Conservation (phyloP, 208 protist genomes). For the Tetramitus jugosus region DNA sequence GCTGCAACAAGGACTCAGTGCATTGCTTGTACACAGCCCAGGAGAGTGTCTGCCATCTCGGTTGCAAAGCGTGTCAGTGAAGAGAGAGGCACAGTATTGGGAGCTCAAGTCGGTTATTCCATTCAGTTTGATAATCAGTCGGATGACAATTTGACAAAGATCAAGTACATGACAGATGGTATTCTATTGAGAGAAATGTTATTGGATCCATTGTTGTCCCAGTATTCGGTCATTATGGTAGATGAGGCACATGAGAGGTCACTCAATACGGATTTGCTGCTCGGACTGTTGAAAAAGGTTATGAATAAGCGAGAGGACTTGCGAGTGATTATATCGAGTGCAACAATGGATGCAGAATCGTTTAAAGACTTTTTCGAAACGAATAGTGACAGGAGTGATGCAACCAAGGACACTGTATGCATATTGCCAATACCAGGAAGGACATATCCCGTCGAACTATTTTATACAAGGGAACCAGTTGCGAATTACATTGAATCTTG, state of each 20-base stretch:
- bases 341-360: conserved; percentile 42
- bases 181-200: conserved; percentile 65
- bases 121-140: conserved; percentile 39
- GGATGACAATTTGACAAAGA: conserved; percentile 35
- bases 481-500: conserved; percentile 78
- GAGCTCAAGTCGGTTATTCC: conserved; percentile 38
- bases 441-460: conserved; percentile 65
- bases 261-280: conserved; percentile 39
- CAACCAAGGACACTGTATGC: background rate
- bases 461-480: conserved; percentile 73
- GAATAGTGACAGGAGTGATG: background rate
- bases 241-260: conserved; percentile 50
- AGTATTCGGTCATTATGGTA: conserved; percentile 50
- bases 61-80: conserved; percentile 58
- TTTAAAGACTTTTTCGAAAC: background rate
- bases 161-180: conserved; percentile 74
- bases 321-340: conserved; percentile 79
- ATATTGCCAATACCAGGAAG: conserved; percentile 52
- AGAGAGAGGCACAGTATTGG: conserved; percentile 44
- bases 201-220: conserved; percentile 49
- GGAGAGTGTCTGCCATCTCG: conserved; percentile 58
- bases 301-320: conserved; percentile 56
- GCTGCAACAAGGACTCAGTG: too few species aligned
- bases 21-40: conserved; percentile 65
- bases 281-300: conserved; percentile 44